Conservation (phyloP, 371 early-diverging fungal genomes). For the Basidiobolus meristosporus region DNA sequence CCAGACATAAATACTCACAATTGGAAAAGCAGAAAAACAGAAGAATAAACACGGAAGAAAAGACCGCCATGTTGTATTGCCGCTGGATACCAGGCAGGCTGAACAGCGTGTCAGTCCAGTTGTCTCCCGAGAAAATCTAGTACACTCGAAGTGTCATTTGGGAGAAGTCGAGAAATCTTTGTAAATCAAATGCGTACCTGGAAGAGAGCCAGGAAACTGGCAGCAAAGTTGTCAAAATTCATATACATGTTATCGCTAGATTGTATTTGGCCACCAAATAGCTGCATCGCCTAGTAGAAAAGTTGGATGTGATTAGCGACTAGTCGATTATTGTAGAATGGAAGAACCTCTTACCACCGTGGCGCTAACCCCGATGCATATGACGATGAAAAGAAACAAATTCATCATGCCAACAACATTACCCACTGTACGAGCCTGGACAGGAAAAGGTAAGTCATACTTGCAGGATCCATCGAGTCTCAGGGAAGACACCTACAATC, state of each 20-base stretch:
- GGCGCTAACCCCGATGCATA: background rate
- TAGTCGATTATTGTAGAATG: no score
- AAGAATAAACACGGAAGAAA: constrained; percentile 21
- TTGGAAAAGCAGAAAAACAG: constrained; percentile 21
- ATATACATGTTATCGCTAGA: background rate
- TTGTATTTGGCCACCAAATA: background rate
- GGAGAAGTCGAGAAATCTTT: no score
- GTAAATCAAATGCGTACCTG: no score
- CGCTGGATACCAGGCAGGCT: constrained; percentile 24
- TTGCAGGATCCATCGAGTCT: no score
- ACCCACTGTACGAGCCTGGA: background rate
- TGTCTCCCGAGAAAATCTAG: constrained; percentile 34
- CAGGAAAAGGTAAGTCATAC: no score
- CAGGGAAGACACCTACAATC: no score
- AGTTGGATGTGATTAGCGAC: no score
- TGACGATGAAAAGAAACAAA: background rate
- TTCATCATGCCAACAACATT: background rate
- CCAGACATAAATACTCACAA: no score
- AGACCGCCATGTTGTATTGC: constrained; percentile 9
- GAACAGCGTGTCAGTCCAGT: constrained; percentile 30
- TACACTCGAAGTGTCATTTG: no score
- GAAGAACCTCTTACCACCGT: no score
- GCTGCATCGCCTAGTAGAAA: background rate
- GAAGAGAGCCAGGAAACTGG: constrained; percentile 22
- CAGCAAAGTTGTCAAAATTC: constrained; percentile 26